Conservation (phyloP, 345 rosid species). For the Euphorbia peplus region DNA sequence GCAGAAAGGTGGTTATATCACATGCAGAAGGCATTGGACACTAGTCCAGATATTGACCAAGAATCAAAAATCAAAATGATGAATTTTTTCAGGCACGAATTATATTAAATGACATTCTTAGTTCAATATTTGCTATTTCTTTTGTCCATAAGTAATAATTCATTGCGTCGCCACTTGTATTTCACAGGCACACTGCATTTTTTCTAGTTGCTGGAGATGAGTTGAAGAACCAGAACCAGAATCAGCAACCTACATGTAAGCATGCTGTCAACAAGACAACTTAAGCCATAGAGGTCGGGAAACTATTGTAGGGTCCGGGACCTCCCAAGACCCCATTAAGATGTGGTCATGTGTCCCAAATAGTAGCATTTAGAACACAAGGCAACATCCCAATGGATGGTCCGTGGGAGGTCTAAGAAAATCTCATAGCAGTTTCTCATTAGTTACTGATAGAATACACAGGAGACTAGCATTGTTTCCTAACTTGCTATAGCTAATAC, state of each 20-base stretch:
- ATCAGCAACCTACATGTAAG: conserved; percentile 47
- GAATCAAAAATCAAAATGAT: conserved; percentile 75
- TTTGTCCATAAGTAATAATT: not conserved
- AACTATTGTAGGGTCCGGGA: too few species aligned
- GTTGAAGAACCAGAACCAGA: conserved; percentile 60
- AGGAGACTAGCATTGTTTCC: conserved; percentile 2
- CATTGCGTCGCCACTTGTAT: not conserved
- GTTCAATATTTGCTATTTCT: not conserved
- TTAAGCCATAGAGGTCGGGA: too few species aligned
- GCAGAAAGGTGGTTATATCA: conserved; percentile 86
- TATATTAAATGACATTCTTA: not conserved
- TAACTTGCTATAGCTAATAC: not conserved
- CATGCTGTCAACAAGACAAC: conserved; percentile 38
- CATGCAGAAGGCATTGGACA: conserved; percentile 78
- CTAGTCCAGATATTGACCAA: conserved; percentile 51
- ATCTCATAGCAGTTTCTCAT: conserved; percentile 6
- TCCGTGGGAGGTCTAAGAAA: too few species aligned
- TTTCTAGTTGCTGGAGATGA: conserved; percentile 93
- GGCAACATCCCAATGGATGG: too few species aligned
- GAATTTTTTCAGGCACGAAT: conserved; percentile 69
- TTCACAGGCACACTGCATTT: conserved; percentile 78
- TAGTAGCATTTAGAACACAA: too few species aligned
- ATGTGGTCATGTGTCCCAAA: too few species aligned
- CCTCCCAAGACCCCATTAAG: too few species aligned
- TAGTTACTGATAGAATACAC: not conserved